Conservation (phyloP, 73 alveolate genomes). For the Stentor coeruleus region DNA sequence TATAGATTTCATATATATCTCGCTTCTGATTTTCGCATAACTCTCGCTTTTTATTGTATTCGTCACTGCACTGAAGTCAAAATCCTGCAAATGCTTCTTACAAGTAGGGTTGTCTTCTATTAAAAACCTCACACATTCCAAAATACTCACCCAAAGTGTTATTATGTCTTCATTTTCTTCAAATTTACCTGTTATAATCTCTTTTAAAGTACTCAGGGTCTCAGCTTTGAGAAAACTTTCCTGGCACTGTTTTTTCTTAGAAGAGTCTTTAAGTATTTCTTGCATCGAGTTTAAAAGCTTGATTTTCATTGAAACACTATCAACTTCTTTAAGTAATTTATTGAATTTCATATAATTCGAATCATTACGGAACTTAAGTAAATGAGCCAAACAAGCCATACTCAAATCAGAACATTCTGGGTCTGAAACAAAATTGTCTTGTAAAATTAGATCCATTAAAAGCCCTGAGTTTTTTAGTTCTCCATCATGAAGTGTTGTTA, state of each 20-base stretch:
- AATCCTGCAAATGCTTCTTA: not conserved
- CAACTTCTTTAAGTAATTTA: not conserved
- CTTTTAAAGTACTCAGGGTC: slow-evolving; percentile 9
- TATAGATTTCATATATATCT: slow-evolving; percentile 2
- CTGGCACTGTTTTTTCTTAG: not conserved
- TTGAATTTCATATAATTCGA: not conserved
- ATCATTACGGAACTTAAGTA: not conserved
- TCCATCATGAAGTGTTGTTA: not conserved
- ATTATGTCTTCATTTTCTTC: not conserved
- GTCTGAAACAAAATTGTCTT: slow-evolving; percentile 8
- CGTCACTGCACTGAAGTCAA: not conserved
- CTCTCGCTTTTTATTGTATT: not conserved
- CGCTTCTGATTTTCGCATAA: not conserved
- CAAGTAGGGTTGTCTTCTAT: slow-evolving; percentile 21
- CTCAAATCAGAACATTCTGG: not conserved
- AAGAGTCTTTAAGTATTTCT: not conserved
- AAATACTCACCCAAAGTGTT: not conserved
- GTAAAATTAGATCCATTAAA: not conserved
- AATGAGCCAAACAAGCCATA: not conserved
- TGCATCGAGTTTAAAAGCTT: slow-evolving; percentile 1
- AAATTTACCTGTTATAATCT: not conserved
- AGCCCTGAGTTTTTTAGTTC: not conserved
- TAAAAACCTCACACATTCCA: slow-evolving; percentile 24
- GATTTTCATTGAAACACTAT: not conserved
- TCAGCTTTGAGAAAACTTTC: slow-evolving; percentile 3